A percentile compares a stretch with the other conserved stretches of the same genome.
These are phyloP conservation scores for Tothia fuscella DNA, from an alignment of 2,329 filamentous ascomycete species.

Conservation along the genomic window DNA sequence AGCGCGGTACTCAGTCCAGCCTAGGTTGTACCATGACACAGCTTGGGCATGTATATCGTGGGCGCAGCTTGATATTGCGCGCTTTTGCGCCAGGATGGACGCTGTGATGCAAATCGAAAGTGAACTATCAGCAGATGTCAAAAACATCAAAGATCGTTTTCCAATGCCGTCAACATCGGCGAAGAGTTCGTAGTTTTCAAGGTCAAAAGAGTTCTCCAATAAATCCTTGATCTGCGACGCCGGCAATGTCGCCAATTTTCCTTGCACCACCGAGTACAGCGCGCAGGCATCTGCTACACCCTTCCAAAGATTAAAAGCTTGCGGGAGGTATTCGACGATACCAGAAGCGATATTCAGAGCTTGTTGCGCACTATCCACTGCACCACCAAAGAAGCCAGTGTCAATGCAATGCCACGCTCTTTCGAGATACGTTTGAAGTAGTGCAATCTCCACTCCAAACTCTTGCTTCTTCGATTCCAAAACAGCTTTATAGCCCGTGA, in stretches of 20 bases:
- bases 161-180: slow-evolving; percentile 57
- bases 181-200: slow-evolving; percentile 49
- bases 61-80: slow-evolving; percentile 61
- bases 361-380: slow-evolving; percentile 56
- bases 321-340: slow-evolving; percentile 48
- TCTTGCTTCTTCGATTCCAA: slow-evolving; percentile 57
- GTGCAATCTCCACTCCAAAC: slow-evolving; percentile 74
- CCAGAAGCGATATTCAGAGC: slow-evolving; percentile 55
- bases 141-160: slow-evolving; percentile 22
- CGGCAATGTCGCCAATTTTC: slow-evolving; percentile 52
- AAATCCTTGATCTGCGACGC: slow-evolving; percentile 44
- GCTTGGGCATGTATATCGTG: slow-evolving; percentile 78
- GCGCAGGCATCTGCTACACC: slow-evolving; percentile 78
- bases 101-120: slow-evolving; percentile 48
- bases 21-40: slow-evolving; percentile 94
- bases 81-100: slow-evolving; percentile 75
- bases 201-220: slow-evolving; percentile 41
- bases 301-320: slow-evolving; percentile 94
- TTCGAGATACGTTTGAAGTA: slow-evolving; percentile 81
- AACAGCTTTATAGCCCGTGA: slow-evolving; percentile 63
- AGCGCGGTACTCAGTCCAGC: slow-evolving; percentile 82
- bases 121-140: slow-evolving; percentile 3
- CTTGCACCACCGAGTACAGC: slow-evolving; percentile 68
- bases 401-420: slow-evolving; percentile 66
- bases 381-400: slow-evolving; percentile 76